Percentiles rank a stretch among this genome's conserved stretches.
These are phyloP conservation scores for Corchorus olitorius DNA, from an alignment of 345 rosid species.

Conservation along the genomic window DNA sequence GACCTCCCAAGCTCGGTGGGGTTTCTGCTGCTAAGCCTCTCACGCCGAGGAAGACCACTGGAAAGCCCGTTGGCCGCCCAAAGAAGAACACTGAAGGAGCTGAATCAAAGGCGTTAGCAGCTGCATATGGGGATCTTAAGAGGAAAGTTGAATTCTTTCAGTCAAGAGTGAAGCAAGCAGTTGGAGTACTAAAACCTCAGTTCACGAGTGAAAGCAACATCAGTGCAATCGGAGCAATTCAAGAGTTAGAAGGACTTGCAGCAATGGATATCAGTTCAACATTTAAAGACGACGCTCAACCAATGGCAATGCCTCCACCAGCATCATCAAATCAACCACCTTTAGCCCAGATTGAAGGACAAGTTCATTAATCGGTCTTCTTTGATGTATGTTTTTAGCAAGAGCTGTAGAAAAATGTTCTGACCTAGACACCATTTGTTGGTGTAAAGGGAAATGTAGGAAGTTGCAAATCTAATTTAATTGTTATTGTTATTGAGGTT, in stretches of 20 bases:
- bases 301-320: background rate
- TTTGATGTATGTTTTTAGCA: conserved; percentile 2
- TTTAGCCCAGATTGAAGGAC: background rate
- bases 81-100: conserved; percentile 44
- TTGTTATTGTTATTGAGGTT: conserved; percentile 14
- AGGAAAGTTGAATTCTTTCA: conserved; percentile 57
- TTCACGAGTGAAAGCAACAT: conserved; percentile 30
- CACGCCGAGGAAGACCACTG: conserved; percentile 33
- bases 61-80: conserved; percentile 68
- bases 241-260: conserved; percentile 67
- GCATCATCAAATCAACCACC: conserved; percentile 6
- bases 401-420: conserved; percentile 29
- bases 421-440: conserved; percentile 20
- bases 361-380: background rate
- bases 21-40: conserved; percentile 24
- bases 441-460: conserved; percentile 29
- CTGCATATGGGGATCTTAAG: conserved; percentile 52
- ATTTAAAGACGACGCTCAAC: conserved; percentile 33
- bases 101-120: conserved; percentile 26
- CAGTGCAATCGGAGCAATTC: conserved; percentile 48
- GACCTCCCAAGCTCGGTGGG: conserved; percentile 50
- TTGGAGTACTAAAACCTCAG: conserved; percentile 49
- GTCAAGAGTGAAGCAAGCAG: conserved; percentile 52
- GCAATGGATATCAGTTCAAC: conserved; percentile 43
- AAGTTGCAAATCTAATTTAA: conserved; percentile 21